phyloP scores from a whole-genome alignment of 2,329 filamentous ascomycete genomes.

The Penicillium janthinellum region DNA sequence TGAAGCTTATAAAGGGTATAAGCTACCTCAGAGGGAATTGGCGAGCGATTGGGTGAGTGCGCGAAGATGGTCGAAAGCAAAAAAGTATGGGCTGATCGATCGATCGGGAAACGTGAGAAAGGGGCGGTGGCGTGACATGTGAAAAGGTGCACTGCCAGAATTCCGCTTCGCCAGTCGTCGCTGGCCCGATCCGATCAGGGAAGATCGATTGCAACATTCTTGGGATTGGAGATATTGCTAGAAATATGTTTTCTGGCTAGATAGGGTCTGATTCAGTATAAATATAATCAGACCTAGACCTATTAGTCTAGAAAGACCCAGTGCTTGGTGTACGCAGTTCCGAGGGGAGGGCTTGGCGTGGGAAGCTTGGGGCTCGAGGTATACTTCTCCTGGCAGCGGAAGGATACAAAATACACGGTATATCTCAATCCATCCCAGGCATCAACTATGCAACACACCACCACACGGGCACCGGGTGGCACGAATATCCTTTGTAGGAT shows the following conservation, averaged over 20 bases:
- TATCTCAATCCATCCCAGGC: not conserved
- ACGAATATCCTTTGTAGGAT: not conserved
- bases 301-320: not conserved
- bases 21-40: not conserved
- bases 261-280: too few relatives aligned
- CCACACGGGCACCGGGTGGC: not conserved
- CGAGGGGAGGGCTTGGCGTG: not conserved
- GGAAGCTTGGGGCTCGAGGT: not conserved
- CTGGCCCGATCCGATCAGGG: not conserved
- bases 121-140: conserved; percentile 39
- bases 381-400: not conserved
- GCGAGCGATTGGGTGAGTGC: conserved; percentile 4
- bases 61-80: not conserved
- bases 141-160: conserved; percentile 18
- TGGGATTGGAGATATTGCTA: not conserved
- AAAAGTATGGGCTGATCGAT: conserved; percentile 27
- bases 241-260: too few relatives aligned
- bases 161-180: not conserved
- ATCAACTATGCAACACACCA: not conserved
- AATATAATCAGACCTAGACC: too few relatives aligned
- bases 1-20: conserved; percentile 24
- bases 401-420: not conserved
- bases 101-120: conserved; percentile 14
- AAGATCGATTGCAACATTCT: not conserved
- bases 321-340: not conserved